phyloP scores from a whole-genome alignment of 1,284 basidiomycete genomes.

The Ustilago crameri region DNA sequence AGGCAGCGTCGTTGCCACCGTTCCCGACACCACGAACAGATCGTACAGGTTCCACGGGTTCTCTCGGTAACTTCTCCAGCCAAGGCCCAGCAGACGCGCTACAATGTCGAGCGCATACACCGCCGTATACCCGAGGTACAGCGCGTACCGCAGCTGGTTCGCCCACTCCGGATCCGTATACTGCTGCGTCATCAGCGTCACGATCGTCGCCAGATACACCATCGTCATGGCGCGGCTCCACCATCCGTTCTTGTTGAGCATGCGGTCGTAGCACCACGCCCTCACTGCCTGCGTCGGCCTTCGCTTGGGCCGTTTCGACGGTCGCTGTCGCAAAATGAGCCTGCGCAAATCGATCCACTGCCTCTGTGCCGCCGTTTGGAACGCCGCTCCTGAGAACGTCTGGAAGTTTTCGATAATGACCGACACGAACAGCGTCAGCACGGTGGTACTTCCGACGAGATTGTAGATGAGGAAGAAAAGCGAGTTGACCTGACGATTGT shows the following conservation, averaged over 20 bases:
- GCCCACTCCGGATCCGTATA: constrained; percentile 74
- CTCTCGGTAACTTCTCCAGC: constrained; percentile 82
- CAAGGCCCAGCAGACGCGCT: constrained; percentile 84
- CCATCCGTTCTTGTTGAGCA: constrained; percentile 90
- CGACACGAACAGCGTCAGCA: constrained; percentile 71
- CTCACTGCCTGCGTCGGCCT: constrained; percentile 75
- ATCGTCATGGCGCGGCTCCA: constrained; percentile 87
- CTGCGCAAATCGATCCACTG: constrained; percentile 96
- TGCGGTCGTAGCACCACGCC: constrained; percentile 91
- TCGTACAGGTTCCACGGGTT: constrained; percentile 92
- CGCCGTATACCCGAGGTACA: constrained; percentile 81
- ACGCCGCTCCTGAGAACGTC: constrained; percentile 81
- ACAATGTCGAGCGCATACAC: constrained; percentile 83
- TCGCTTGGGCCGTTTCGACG: constrained; percentile 80
- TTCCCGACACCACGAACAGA: constrained; percentile 82
- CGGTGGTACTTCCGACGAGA: constrained; percentile 87
- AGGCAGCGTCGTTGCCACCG: constrained; percentile 84
- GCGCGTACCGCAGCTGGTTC: constrained; percentile 78
- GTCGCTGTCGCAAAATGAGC: constrained; percentile 85
- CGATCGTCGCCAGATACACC: constrained; percentile 84
- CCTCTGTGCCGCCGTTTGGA: constrained; percentile 81
- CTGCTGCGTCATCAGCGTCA: constrained; percentile 87
- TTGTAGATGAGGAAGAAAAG: constrained; percentile 95
- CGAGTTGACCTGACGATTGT: constrained; percentile 72
- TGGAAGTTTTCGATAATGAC: constrained; percentile 95